phyloP scores from a whole-genome alignment of 805 yeast genomes.

The Cyberlindnera maclurae region DNA sequence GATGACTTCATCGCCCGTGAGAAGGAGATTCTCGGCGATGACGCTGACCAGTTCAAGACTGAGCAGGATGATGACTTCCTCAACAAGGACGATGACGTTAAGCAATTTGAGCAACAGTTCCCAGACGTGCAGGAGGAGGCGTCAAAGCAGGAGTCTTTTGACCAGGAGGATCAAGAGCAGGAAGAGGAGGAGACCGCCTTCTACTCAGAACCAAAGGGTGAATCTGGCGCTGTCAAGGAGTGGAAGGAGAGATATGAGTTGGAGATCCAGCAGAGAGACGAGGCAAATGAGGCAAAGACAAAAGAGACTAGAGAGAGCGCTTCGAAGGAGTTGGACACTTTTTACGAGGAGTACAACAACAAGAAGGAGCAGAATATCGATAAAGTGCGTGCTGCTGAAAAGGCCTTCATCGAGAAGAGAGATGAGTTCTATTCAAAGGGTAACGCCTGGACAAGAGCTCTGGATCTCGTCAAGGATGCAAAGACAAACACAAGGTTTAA shows the following conservation, averaged over 20 bases:
- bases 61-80: slow-evolving; percentile 49
- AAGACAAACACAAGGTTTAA: slow-evolving; percentile 24
- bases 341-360: slow-evolving; percentile 82
- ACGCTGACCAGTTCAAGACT: slow-evolving; percentile 56
- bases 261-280: slow-evolving; percentile 77
- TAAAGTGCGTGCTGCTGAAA: slow-evolving; percentile 60
- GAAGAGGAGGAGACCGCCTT: slow-evolving; percentile 33
- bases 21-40: slow-evolving; percentile 51
- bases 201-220: slow-evolving; percentile 25
- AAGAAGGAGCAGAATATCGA: slow-evolving; percentile 69
- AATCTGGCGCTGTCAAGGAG: slow-evolving; percentile 54
- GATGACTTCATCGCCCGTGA: slow-evolving; percentile 64
- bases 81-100: slow-evolving; percentile 34
- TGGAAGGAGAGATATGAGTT: slow-evolving; percentile 81
- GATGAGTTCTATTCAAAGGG: slow-evolving; percentile 77
- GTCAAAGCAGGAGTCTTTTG: slow-evolving; percentile 7
- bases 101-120: slow-evolving; percentile 57
- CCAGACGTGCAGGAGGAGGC: slow-evolving; percentile 44
- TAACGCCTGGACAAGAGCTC: slow-evolving; percentile 72
- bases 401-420: slow-evolving; percentile 62
- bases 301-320: slow-evolving; percentile 69
- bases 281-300: slow-evolving; percentile 54
- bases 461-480: slow-evolving; percentile 35
- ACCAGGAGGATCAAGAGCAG: slow-evolving; percentile 18
- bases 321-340: slow-evolving; percentile 77